Percentiles rank a stretch among this genome's conserved stretches.
Conservation (phyloP, 805 yeast species). For the Zygosaccharomyces bisporus region DNA sequence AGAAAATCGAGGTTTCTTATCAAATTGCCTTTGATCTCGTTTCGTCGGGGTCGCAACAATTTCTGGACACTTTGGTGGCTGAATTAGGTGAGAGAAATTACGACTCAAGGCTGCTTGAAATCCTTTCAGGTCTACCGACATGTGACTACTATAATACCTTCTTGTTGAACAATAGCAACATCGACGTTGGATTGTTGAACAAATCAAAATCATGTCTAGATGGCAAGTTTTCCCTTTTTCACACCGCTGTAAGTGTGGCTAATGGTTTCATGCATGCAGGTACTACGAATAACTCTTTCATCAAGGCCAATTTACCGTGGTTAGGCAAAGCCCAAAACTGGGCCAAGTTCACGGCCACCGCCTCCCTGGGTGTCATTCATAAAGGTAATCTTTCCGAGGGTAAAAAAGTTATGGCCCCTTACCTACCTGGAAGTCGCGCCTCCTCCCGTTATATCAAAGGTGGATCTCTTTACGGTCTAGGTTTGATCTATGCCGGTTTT, state of each 20-base stretch:
- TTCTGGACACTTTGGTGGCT: constrained; percentile 56
- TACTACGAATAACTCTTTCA: constrained; percentile 90
- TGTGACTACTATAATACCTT: constrained; percentile 91
- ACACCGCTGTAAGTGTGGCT: constrained; percentile 90
- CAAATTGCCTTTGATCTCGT: constrained; percentile 96
- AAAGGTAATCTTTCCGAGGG: constrained; percentile 93
- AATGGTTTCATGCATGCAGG: constrained; percentile 96
- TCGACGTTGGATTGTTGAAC: constrained; percentile 77
- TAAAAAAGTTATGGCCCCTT: constrained; percentile 78
- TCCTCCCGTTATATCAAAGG: constrained; percentile 88
- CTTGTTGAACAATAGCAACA: constrained; percentile 77
- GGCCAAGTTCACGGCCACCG: constrained; percentile 97
- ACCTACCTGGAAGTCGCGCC: constrained; percentile 69
- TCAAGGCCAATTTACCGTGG: constrained; percentile 91
- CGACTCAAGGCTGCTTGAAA: constrained; percentile 52
- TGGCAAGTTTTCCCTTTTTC: constrained; percentile 90
- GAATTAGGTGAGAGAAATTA: constrained; percentile 36
- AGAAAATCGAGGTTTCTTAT: constrained; percentile 63
- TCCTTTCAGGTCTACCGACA: constrained; percentile 88
- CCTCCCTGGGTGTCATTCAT: constrained; percentile 96
- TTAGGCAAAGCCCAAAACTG: constrained; percentile 95
- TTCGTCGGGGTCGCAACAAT: constrained; percentile 84
- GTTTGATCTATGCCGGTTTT: constrained; percentile 93
- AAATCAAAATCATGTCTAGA: constrained; percentile 78
- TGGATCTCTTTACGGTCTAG: constrained; percentile 90